Base-by-base conservation (phyloP, 2,329 filamentous ascomycete genomes). In the Gyromitra esculenta region DNA sequence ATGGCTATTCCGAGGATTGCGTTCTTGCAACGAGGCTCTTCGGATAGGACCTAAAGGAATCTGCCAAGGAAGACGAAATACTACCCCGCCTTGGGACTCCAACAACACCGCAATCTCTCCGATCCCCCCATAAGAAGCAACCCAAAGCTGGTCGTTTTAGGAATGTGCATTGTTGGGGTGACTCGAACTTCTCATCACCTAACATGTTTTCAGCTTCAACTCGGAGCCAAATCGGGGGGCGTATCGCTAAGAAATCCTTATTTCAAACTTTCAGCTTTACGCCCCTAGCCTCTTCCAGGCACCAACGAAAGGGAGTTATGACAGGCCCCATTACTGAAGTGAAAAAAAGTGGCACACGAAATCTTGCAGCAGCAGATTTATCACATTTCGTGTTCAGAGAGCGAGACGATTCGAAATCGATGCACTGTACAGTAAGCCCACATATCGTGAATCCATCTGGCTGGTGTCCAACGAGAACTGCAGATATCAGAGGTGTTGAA, bases 361-460 rank as follows among this genome's bases (percentile, higher is more conserved):
- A 71, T 75, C 72, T 75, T 56, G 65, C 72, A 70, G 72, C 62
- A 66, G 18, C 15, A 75, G 66, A 75, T 75, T 75, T 71, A 39
- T 75, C 72, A 75, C 62, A 75, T 75, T 70, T 71, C 63, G 54
- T 21, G 59, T 15, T 52, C 48, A 31, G 25, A 56, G 52, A 64
- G 9, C 39, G 56, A 54, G 52, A 71, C 72, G 72, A 75, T 75
- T 75, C 62, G 9, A 54, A 65, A 75, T 75, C 72, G 65, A 59
- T 75, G 54, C 68, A 75, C 59, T 65, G 65, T 74, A 74, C 72
- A 70, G 54, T 57, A 71, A 71, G 37, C 65, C 64, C 45, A 70
- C 65, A 56, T 69, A 75, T 70, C 57, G 54, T 48, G 63, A 69
- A 52, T 35, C 59, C 43, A 62, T 43, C 62, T 52, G 15, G 41